Evolutionary conservation across 2,329 filamentous ascomycete species (phyloP).

Genomic region (Monosporascus cannonballus): DNA sequence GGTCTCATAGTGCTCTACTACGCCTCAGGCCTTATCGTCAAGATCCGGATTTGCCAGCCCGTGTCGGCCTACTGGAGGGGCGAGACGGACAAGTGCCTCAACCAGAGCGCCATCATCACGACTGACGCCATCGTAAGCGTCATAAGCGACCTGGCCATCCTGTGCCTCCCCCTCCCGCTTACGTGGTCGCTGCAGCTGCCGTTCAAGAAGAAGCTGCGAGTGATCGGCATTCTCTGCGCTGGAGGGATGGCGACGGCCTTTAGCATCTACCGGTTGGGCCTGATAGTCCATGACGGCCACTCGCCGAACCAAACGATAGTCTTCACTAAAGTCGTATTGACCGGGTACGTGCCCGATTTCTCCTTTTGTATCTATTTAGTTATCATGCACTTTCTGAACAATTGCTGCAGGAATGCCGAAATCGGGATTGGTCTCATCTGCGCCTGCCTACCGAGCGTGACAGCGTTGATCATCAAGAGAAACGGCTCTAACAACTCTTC

Average conservation of each 20-base stretch:
- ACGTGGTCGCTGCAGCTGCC: constrained; percentile 27
- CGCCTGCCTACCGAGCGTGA: constrained; percentile 24
- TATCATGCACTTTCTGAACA: background rate
- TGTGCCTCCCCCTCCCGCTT: constrained; percentile 24
- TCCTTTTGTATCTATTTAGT: background rate
- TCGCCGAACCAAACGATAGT: constrained; percentile 21
- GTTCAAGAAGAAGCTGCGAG: constrained; percentile 21
- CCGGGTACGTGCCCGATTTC: constrained; percentile 8
- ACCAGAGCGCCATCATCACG: constrained; percentile 27
- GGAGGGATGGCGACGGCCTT: constrained; percentile 27
- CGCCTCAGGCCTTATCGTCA: constrained; percentile 33
- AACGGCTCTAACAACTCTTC: constrained; percentile 4
- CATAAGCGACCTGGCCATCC: constrained; percentile 25
- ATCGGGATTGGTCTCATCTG: constrained; percentile 26
- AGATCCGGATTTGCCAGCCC: constrained; percentile 35
- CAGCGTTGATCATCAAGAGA: constrained; percentile 7
- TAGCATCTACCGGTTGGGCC: constrained; percentile 22
- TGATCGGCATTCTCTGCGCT: constrained; percentile 23
- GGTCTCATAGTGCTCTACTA: constrained; percentile 33
- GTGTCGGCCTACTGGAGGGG: constrained; percentile 35
- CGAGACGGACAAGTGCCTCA: constrained; percentile 24
- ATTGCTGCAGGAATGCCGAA: constrained; percentile 21
- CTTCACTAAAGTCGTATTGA: constrained; percentile 20
- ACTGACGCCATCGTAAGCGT: constrained; percentile 27
- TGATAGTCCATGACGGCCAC: constrained; percentile 18